phyloP scores from a whole-genome alignment of 2,329 filamentous ascomycete genomes.

The Aspergillus sp. region DNA sequence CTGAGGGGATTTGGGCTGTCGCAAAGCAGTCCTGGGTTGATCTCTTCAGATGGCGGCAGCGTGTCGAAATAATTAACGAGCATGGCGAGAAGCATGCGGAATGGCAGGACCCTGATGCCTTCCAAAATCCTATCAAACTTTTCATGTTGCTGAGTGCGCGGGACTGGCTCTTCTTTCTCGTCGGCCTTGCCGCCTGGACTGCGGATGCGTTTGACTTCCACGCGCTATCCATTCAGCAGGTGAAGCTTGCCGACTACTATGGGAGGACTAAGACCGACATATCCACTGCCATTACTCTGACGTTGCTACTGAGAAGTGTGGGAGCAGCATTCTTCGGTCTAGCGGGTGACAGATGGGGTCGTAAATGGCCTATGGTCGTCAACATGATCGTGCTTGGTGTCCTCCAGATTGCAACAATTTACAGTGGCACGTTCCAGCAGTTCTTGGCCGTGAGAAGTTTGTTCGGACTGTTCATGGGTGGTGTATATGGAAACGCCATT shows the following conservation, averaged over 20 bases:
- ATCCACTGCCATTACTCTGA: conserved; percentile 62
- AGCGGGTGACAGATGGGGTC: conserved; percentile 74
- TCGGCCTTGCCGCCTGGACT: conserved; percentile 74
- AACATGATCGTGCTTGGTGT: conserved; percentile 73
- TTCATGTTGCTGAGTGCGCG: conserved; percentile 62
- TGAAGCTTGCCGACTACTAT: conserved; percentile 65
- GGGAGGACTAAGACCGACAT: conserved; percentile 65
- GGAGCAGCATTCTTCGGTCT: conserved; percentile 76
- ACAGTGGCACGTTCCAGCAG: conserved; percentile 67
- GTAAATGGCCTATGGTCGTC: conserved; percentile 76
- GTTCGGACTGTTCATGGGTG: conserved; percentile 79
- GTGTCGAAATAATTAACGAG: conserved; percentile 54
- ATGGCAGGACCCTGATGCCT: conserved; percentile 66
- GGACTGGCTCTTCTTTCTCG: conserved; percentile 74
- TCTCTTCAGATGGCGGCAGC: conserved; percentile 72
- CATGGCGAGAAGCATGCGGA: conserved; percentile 67
- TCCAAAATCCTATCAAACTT: conserved; percentile 69
- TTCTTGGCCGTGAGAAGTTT: conserved; percentile 73
- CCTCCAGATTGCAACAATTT: conserved; percentile 77
- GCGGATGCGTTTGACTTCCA: conserved; percentile 85
- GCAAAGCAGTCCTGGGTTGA: conserved; percentile 64
- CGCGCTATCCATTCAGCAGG: conserved; percentile 74
- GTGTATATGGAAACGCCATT: conserved; percentile 75
- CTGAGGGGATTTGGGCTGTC: conserved; percentile 63
- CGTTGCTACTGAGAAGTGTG: conserved; percentile 70